These are phyloP conservation scores for Penicillium sp. DNA, from an alignment of 2,329 filamentous ascomycete genomes.

Conservation along the genomic window DNA sequence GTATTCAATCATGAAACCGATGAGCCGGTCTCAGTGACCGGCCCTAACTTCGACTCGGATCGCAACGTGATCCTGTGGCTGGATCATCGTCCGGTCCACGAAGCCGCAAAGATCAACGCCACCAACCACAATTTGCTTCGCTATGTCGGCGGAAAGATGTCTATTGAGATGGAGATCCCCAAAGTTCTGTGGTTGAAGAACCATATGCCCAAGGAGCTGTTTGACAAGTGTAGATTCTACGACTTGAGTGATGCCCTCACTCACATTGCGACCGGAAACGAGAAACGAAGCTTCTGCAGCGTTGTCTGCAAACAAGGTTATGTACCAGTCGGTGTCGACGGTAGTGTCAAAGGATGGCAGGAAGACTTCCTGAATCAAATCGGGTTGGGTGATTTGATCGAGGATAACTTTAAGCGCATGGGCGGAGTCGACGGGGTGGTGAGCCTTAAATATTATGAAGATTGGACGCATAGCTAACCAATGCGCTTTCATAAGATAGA, in stretches of 20 bases:
- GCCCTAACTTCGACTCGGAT: constrained; percentile 81
- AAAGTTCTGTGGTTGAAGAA: constrained; percentile 99
- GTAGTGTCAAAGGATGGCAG: constrained; percentile 97
- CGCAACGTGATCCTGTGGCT: constrained; percentile 97
- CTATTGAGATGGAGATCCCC: constrained; percentile 98
- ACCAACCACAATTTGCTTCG: constrained; percentile 89
- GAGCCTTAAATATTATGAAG: constrained; percentile 51
- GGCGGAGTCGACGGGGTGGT: constrained; percentile 94
- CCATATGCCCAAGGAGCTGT: constrained; percentile 89
- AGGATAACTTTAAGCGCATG: constrained; percentile 88
- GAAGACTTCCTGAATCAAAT: constrained; percentile 87
- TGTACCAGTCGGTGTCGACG: constrained; percentile 94
- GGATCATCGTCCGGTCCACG: constrained; percentile 85
- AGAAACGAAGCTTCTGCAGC: constrained; percentile 91
- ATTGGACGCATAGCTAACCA: constrained; percentile 11
- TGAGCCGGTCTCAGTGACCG: constrained; percentile 86
- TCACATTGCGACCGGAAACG: constrained; percentile 86
- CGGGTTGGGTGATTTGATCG: constrained; percentile 76
- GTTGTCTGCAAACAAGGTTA: constrained; percentile 97
- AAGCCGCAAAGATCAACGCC: constrained; percentile 89
- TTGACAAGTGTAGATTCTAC: constrained; percentile 93
- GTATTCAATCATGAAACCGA: constrained; percentile 88
- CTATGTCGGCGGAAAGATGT: constrained; percentile 98
- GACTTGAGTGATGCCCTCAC: constrained; percentile 91
- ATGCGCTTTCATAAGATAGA: constrained; percentile 54